Evolutionary conservation across 225 moss, liverwort and hornwort genomes (phyloP).

Genomic region (Pseudoscleropodium purum): DNA sequence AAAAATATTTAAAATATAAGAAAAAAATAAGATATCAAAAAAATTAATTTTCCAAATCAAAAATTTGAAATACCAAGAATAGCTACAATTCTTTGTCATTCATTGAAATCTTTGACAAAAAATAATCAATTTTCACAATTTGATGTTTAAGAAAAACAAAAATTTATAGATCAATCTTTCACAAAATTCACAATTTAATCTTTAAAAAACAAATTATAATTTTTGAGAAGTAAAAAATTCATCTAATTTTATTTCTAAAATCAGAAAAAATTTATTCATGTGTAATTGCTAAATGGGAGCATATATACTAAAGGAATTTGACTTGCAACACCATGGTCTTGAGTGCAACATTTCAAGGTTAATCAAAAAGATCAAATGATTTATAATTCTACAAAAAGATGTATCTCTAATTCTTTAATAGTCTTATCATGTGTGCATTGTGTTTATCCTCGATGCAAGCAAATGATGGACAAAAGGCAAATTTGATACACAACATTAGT

Average conservation of each 20-base stretch:
- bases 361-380: background rate
- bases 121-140: no score
- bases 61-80: background rate
- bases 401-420: background rate
- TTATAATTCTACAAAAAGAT: background rate
- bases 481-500: background rate
- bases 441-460: background rate
- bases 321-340: background rate
- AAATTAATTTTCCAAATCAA: background rate
- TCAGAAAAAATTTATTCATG: background rate
- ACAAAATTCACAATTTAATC: no score
- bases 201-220: background rate
- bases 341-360: background rate
- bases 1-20: background rate
- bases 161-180: no score
- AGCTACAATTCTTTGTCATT: background rate
- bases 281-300: background rate
- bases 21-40: background rate
- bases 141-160: no score
- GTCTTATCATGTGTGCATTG: background rate
- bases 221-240: no score
- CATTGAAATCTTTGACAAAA: background rate
- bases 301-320: background rate
- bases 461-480: rapidly evolving
- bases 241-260: background rate